Evolutionary conservation across 208 protist species (phyloP), one percentile per base, ranked within the genome.

Genomic region (Endotrypanum monterogeii): DNA sequence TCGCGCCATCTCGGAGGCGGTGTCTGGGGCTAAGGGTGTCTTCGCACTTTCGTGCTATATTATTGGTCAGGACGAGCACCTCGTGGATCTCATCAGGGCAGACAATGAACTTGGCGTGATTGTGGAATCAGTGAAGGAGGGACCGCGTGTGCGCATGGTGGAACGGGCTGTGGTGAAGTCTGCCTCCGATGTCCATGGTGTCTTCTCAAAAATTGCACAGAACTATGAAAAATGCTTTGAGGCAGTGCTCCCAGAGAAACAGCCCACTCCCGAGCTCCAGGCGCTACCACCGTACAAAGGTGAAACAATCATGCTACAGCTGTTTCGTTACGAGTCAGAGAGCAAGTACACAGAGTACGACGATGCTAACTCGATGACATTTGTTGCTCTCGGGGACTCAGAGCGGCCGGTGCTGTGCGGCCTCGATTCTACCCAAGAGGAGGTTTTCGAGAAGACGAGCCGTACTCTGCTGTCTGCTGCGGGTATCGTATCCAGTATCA

Each of bases 391-490:
- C 51, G 89, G 88, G 35, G 94, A 98, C 81, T 71, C 84, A 41
- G 92, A 98, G 85, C 83, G 94, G 16, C 94, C 94, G 35, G 87
- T 89, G 71, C 84, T 98, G 44, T 97, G 91, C 71, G 94, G 93
- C 39, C 82, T 96, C 68, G 91, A 98, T 77, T 71, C 76, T 16
- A 48, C 78, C 4, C 80, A 93, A 70, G 84, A 94, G 67, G 81
- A 68, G 25, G 54, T 77, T 48, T 97, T 92, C 67, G 91, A 97
- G 80, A 90, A 90, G 78, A 85, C 88, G 18, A 92, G 96, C 70
- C 82, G 91, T 41, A 79, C 85, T n/a, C 78, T 97, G 1, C 52
- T 86, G 14, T 95, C 93, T 16, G 91, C 91, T 0, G 84, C 86
- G 25, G 90, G 91, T 54, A 94, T 98, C 66, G 81, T 98, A 11